phyloP scores from a whole-genome alignment of 116 monocot species.

The Posidonia oceanica region DNA sequence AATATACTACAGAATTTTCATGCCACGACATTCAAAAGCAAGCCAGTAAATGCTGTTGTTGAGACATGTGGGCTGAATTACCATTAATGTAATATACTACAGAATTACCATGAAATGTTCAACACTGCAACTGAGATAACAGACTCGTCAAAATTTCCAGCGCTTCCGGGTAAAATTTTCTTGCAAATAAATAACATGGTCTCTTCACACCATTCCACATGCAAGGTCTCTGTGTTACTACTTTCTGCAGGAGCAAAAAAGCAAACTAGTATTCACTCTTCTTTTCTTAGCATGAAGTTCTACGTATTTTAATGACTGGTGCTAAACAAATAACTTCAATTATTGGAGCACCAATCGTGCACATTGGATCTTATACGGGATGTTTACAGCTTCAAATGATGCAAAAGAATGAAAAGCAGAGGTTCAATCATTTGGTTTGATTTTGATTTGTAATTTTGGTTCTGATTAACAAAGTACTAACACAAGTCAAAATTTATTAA shows the following conservation, averaged over 20 bases:
- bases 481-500: too few species aligned
- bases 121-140: constrained; percentile 20
- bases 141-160: constrained; percentile 58
- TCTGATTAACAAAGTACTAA: too few species aligned
- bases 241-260: constrained; percentile 38
- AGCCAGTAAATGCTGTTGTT: too few species aligned
- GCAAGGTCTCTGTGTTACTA: constrained; percentile 44
- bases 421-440: not conserved
- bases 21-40: too few species aligned
- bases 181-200: constrained; percentile 91
- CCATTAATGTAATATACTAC: too few species aligned
- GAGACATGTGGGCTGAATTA: too few species aligned
- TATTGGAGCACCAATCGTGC: not conserved
- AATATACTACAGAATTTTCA: too few species aligned
- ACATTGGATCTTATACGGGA: not conserved
- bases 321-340: not conserved
- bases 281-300: not conserved
- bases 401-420: not conserved
- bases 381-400: not conserved
- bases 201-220: constrained; percentile 77
- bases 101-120: too few species aligned
- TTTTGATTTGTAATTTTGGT: not conserved
- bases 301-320: not conserved
- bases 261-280: not conserved
- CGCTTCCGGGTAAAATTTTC: constrained; percentile 87